Evolutionary conservation across 371 early-diverging fungal species (phyloP).

Genomic region (Rhizomucor pusillus): DNA sequence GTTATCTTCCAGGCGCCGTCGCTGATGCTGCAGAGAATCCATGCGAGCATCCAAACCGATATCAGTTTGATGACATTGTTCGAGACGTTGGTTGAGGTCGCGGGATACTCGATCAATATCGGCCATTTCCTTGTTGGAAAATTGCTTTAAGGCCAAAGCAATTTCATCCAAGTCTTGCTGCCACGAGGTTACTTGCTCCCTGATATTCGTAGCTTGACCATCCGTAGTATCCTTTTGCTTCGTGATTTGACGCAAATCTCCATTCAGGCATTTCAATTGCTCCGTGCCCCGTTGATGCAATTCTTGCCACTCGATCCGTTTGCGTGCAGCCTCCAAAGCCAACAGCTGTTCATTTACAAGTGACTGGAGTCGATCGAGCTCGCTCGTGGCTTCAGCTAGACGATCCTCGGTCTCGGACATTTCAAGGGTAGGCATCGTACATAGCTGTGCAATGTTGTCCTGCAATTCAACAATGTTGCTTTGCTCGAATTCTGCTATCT

Average conservation of each 20-base stretch:
- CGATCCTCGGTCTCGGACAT: slow-evolving; percentile 26
- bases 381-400: slow-evolving; percentile 28
- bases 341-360: slow-evolving; percentile 22
- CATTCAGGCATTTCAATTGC: slow-evolving; percentile 31
- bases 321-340: slow-evolving; percentile 28
- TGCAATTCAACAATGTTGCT: background rate
- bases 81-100: slow-evolving; percentile 1
- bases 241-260: slow-evolving; percentile 16
- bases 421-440: slow-evolving; percentile 18
- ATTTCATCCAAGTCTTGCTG: background rate
- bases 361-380: slow-evolving; percentile 22
- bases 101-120: slow-evolving; percentile 1
- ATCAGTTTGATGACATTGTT: slow-evolving; percentile 2
- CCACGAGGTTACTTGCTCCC: background rate
- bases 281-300: slow-evolving; percentile 16
- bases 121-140: slow-evolving; percentile 10
- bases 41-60: slow-evolving; percentile 36
- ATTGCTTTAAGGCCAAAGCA: background rate
- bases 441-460: slow-evolving; percentile 2
- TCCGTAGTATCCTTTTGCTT: slow-evolving; percentile 4
- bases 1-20: slow-evolving; percentile 19
- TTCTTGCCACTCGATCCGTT: slow-evolving; percentile 30
- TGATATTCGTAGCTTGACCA: background rate
- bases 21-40: slow-evolving; percentile 25
- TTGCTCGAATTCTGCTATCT: background rate